phyloP scores from a whole-genome alignment of 2,329 filamentous ascomycete species.

The Cytospora chrysosperma region DNA sequence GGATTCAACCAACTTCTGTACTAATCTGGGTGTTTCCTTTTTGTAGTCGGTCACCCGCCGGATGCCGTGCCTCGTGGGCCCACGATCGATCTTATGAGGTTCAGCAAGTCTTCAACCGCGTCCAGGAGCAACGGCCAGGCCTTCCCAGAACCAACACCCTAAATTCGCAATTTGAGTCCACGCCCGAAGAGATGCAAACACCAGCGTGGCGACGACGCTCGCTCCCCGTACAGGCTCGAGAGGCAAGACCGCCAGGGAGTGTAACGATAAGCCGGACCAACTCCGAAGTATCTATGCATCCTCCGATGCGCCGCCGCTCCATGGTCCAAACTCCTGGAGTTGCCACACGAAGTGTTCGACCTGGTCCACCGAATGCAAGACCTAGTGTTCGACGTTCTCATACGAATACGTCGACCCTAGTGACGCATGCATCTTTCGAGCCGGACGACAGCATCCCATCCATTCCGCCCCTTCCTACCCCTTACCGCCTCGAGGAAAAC shows the following conservation, averaged over 20 bases:
- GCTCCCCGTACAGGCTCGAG: slow-evolving; percentile 31
- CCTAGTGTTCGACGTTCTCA: slow-evolving; percentile 40
- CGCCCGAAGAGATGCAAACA: slow-evolving; percentile 34
- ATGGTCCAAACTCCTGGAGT: slow-evolving; percentile 50
- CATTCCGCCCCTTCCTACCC: slow-evolving; percentile 30
- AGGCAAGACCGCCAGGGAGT: slow-evolving; percentile 24
- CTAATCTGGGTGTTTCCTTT: slow-evolving; percentile 15
- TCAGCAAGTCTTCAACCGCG: slow-evolving; percentile 42
- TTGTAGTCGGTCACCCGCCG: slow-evolving; percentile 34
- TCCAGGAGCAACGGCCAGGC: slow-evolving; percentile 31
- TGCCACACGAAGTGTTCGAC: slow-evolving; percentile 41
- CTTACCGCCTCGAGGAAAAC: slow-evolving; percentile 26
- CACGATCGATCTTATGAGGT: slow-evolving; percentile 48
- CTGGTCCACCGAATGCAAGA: slow-evolving; percentile 29
- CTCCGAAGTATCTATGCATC: slow-evolving; percentile 49
- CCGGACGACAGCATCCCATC: slow-evolving; percentile 35
- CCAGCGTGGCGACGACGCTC: slow-evolving; percentile 37
- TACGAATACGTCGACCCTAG: slow-evolving; percentile 39
- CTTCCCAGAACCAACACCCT: slow-evolving; percentile 15
- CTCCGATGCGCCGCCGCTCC: slow-evolving; percentile 48
- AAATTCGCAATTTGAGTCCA: slow-evolving; percentile 18
- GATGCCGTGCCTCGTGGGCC: slow-evolving; percentile 41
- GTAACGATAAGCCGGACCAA: slow-evolving; percentile 39
- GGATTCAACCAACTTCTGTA: neutral
- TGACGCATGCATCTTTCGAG: slow-evolving; percentile 41